Evolutionary conservation across 768 basidiomycete genomes (phyloP), one percentile per base, ranked within the genome.

Genomic region (Mycena amicta): DNA sequence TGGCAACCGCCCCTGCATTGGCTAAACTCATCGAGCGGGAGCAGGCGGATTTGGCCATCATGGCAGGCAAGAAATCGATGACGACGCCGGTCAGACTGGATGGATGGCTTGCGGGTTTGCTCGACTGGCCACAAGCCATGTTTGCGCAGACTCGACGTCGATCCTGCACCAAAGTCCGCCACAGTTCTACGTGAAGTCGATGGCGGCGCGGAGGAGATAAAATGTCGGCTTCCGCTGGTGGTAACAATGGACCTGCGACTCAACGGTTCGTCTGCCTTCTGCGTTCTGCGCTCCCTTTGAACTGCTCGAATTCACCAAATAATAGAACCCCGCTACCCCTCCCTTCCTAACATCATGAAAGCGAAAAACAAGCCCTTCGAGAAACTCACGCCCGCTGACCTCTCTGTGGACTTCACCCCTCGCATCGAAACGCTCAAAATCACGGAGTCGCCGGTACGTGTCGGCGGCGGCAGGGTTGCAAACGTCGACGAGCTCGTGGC

Each of bases 1-100:
- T 78, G 5, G 79, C 80, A 6, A 88, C 87, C 0, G 71, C 86
- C 0, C 92, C 92, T 0, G 86, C 92, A 1, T 82, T 99, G 59
- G 83, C 82, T 39, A 89, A 88, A 3, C 65, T 95, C 66, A 88
- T 98, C 53, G 79, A 85, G 52, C 80, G 80, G 30, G 80, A 87
- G 70, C 74, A 79, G 65, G 81, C 92, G 8, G 96, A 98, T 67
- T 65, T 98, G 55, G 91, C 98, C 37, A 95, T 99, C 54, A 80
- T 98, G 75, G 97, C 96, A 99, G 98, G 76, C 97, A 99, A 73
- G 89, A 95, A 15, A 99, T 99, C 65, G 97, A 99, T 75, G 95
- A 96, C 66, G 97, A 99, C 71, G 82, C 92, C 5, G 92, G 93
- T 4, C 89, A 95, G 77, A 98, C 96, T 13, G 96, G 96, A 0